A percentile compares a stretch with the other conserved stretches of the same genome.
Conservation (phyloP, 1,284 basidiomycete genomes). For the Fistulina hepatica region DNA sequence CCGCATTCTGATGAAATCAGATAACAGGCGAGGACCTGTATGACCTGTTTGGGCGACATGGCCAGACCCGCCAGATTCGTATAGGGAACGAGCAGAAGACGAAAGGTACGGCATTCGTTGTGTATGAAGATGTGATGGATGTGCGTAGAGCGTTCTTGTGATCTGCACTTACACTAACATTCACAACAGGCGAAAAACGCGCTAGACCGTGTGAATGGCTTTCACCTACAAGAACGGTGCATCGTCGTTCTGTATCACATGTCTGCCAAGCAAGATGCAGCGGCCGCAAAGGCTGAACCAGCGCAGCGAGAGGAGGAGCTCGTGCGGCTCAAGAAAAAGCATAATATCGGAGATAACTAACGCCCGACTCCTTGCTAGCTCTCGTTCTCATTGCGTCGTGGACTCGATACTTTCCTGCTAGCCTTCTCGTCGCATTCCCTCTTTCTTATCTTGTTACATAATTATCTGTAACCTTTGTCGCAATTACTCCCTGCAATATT, state of each 20-base stretch:
- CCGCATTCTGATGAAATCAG: constrained; percentile 83
- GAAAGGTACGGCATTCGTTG: constrained; percentile 93
- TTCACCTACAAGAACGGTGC: constrained; percentile 96
- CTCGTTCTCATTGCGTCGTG: no score
- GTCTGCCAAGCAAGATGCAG: constrained; percentile 89
- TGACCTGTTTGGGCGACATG: constrained; percentile 96
- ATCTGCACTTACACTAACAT: background rate
- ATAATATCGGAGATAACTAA: constrained; percentile 68
- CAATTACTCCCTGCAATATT: background rate
- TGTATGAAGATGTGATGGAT: constrained; percentile 84
- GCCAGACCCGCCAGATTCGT: constrained; percentile 91
- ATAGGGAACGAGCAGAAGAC: constrained; percentile 89
- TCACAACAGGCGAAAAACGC: constrained; percentile 79
- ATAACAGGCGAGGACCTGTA: constrained; percentile 92
- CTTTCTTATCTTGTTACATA: background rate
- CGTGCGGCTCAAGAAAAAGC: constrained; percentile 76
- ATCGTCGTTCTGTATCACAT: constrained; percentile 97
- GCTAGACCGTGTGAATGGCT: constrained; percentile 92
- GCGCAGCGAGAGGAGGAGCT: constrained; percentile 89
- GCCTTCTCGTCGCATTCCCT: no score
- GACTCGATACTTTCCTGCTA: no score
- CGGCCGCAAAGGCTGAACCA: constrained; percentile 86
- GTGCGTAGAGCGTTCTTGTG: constrained; percentile 34
- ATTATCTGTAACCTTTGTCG: background rate
- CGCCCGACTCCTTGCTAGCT: no score